Percentiles rank a stretch among this genome's conserved stretches.
Conservation (phyloP, 2,329 filamentous ascomycete genomes). For the Coleophoma crateriformis region DNA sequence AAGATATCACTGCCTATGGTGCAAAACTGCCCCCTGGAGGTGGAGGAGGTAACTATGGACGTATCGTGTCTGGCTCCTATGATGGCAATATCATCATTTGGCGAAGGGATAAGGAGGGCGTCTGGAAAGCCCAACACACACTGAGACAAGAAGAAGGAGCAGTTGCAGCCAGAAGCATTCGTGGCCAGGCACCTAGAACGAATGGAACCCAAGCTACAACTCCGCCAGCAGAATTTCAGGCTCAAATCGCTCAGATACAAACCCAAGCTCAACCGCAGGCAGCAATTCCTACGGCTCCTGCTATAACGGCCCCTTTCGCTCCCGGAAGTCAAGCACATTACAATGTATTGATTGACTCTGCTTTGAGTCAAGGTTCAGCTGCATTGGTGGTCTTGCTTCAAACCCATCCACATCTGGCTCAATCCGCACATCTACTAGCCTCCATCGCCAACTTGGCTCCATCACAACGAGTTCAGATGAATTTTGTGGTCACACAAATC, state of each 20-base stretch:
- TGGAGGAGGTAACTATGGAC: conserved; percentile 80
- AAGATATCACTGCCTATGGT: conserved; percentile 73
- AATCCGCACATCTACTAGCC: neutral
- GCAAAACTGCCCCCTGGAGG: conserved; percentile 87
- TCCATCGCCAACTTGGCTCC: neutral
- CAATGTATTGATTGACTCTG: conserved; percentile 45
- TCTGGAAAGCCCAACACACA: conserved; percentile 74
- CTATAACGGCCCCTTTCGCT: conserved; percentile 20
- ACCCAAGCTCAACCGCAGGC: neutral
- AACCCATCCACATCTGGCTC: conserved; percentile 13
- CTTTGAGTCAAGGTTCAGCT: conserved; percentile 43
- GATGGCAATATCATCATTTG: conserved; percentile 95
- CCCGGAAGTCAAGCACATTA: conserved; percentile 33
- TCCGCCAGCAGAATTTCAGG: neutral
- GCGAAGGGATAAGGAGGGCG: conserved; percentile 78
- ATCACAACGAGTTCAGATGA: neutral
- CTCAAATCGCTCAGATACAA: neutral
- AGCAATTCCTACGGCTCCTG: neutral
- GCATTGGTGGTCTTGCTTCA: conserved; percentile 28
- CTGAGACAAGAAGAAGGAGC: conserved; percentile 70
- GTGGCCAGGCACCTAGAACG: neutral
- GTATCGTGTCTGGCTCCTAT: conserved; percentile 97
- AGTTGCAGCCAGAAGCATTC: conserved; percentile 17
- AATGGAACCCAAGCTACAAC: neutral
- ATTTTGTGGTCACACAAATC: neutral